Evolutionary conservation across 1,284 basidiomycete genomes (phyloP).

Genomic region (Puccinia novopanici): DNA sequence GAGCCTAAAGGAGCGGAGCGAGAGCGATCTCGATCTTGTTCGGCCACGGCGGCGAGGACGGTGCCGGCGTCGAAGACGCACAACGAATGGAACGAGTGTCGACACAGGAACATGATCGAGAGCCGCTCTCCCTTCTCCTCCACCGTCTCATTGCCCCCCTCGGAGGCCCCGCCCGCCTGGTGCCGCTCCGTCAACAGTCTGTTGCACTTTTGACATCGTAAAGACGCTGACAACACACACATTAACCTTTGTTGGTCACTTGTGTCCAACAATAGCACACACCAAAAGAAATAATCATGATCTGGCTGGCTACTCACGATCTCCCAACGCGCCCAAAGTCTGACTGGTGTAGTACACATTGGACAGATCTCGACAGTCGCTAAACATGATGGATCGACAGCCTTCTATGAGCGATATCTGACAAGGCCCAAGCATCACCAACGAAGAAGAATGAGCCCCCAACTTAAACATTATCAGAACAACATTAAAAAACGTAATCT

Average conservation of each 20-base stretch:
- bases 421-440: neutral
- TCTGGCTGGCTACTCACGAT: slow-evolving; percentile 63
- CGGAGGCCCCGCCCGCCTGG: neutral
- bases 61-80: slow-evolving; percentile 49
- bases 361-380: slow-evolving; percentile 76
- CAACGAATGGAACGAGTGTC: slow-evolving; percentile 47
- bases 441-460: too few species aligned
- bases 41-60: slow-evolving; percentile 42
- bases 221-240: slow-evolving; percentile 2
- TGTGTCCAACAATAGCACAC: neutral
- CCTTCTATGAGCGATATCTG: slow-evolving; percentile 86
- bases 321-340: slow-evolving; percentile 73
- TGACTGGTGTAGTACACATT: slow-evolving; percentile 72
- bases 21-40: slow-evolving; percentile 34
- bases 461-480: too few species aligned
- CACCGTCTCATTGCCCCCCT: slow-evolving; percentile 2
- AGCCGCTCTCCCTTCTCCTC: slow-evolving; percentile 15
- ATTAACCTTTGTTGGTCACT: neutral
- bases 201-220: slow-evolving; percentile 46
- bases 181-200: slow-evolving; percentile 15
- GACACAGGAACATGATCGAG: slow-evolving; percentile 51
- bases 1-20: neutral
- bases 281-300: neutral
- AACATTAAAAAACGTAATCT: slow-evolving; percentile 29
- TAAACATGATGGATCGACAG: slow-evolving; percentile 79